These are phyloP conservation scores for Trichoderma sp. DNA, from an alignment of 2,329 filamentous ascomycete species.

Conservation along the genomic window DNA sequence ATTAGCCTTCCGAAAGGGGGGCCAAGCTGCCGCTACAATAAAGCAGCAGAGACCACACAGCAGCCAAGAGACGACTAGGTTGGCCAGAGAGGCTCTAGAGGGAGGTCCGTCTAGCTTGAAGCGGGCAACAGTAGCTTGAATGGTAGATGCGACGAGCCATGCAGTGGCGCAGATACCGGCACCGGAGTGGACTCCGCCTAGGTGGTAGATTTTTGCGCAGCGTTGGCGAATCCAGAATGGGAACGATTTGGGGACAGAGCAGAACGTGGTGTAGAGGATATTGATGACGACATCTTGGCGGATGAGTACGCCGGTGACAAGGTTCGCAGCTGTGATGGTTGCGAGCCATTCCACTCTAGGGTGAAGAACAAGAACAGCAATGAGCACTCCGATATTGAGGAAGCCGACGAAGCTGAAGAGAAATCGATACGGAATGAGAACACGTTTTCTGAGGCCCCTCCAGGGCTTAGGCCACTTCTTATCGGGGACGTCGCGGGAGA, in stretches of 20 bases:
- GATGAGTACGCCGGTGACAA: conserved; percentile 52
- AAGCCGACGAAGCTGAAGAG: conserved; percentile 57
- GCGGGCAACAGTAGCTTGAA: conserved; percentile 42
- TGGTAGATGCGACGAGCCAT: conserved; percentile 51
- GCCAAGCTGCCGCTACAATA: conserved; percentile 66
- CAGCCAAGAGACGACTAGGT: conserved; percentile 55
- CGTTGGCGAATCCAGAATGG: conserved; percentile 52
- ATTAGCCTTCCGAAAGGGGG: conserved; percentile 59
- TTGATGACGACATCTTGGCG: conserved; percentile 58
- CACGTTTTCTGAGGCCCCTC: conserved; percentile 45
- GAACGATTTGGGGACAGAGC: conserved; percentile 47
- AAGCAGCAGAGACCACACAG: conserved; percentile 58
- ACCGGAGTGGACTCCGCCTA: conserved; percentile 55
- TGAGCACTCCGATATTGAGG: conserved; percentile 52
- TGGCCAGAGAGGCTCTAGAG: conserved; percentile 43
- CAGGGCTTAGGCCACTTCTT: conserved; percentile 45
- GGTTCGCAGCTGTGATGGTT: conserved; percentile 50
- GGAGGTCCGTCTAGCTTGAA: conserved; percentile 29
- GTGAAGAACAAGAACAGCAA: conserved; percentile 43
- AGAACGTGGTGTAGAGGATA: conserved; percentile 48
- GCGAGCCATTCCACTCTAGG: conserved; percentile 42
- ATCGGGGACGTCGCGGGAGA: conserved; percentile 40
- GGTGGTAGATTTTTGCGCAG: conserved; percentile 54
- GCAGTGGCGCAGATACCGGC: conserved; percentile 51
- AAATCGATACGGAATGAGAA: conserved; percentile 57